Conservation (phyloP, 2,329 filamentous ascomycete species). For the Pseudogymnoascus sp. region DNA sequence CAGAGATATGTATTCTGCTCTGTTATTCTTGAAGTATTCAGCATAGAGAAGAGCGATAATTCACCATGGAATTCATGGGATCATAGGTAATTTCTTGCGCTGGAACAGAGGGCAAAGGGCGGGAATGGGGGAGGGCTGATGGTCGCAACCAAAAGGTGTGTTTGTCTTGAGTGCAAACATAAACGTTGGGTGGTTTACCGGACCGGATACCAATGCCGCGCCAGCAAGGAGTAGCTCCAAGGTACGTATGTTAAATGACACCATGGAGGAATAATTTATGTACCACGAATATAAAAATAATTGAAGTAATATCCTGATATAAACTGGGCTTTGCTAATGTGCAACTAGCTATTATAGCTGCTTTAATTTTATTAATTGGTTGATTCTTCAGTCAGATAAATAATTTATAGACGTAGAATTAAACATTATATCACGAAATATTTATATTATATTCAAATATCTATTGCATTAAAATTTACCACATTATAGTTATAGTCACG, state of each 20-base stretch:
- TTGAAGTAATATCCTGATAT: not conserved
- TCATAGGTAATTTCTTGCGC: not conserved
- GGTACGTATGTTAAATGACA: constrained; percentile 3
- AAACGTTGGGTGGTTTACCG: not conserved
- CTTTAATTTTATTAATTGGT: not conserved
- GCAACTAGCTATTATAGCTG: not conserved
- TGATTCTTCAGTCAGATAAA: not conserved
- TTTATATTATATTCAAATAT: not conserved
- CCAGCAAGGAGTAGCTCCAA: not conserved
- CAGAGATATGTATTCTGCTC: constrained; percentile 7
- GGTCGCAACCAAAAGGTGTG: constrained; percentile 8
- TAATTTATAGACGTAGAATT: not conserved
- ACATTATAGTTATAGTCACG: not conserved
- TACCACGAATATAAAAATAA: not conserved
- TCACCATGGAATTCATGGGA: constrained; percentile 6
- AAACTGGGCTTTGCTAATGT: not conserved
- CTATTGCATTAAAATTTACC: not conserved
- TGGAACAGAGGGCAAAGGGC: constrained; percentile 1
- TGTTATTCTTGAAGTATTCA: not conserved
- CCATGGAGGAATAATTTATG: not conserved
- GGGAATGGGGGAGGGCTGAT: constrained; percentile 5
- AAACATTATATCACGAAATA: not conserved
- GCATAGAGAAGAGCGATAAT: constrained; percentile 1
- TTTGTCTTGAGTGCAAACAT: constrained; percentile 6
- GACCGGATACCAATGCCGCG: not conserved